phyloP scores from a whole-genome alignment of 345 rosid genomes.

The Noccaea caerulescens region DNA sequence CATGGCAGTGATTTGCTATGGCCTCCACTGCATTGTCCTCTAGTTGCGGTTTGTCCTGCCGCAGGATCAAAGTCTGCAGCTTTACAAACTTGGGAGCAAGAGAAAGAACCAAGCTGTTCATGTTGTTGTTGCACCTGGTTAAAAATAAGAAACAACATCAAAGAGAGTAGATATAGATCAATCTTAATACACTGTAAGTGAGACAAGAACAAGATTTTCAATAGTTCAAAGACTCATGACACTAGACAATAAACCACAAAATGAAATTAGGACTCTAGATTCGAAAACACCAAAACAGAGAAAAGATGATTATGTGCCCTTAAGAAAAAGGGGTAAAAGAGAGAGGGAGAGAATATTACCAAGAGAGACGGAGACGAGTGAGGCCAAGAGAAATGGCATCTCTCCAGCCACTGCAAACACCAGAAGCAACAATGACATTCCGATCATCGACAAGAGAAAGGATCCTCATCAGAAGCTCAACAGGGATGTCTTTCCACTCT shows the following conservation, averaged over 20 bases:
- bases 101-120: constrained; percentile 84
- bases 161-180: background rate
- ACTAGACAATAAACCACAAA: constrained; percentile 3
- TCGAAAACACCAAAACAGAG: constrained; percentile 10
- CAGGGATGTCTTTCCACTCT: constrained; percentile 91
- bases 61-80: constrained; percentile 67
- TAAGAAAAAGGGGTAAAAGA: constrained; percentile 5
- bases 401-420: constrained; percentile 92
- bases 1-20: constrained; percentile 80
- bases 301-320: background rate
- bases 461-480: constrained; percentile 76
- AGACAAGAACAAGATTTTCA: background rate
- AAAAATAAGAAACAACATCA: background rate
- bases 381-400: constrained; percentile 81
- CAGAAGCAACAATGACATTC: constrained; percentile 74
- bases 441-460: constrained; percentile 81
- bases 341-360: constrained; percentile 54
- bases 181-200: background rate
- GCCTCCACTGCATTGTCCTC: constrained; percentile 79
- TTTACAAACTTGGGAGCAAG: constrained; percentile 81
- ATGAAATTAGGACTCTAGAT: constrained; percentile 13
- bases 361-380: constrained; percentile 76
- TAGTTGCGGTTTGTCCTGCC: constrained; percentile 93
- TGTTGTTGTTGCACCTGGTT: constrained; percentile 76
- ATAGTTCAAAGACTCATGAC: background rate